A percentile compares a stretch with the other conserved stretches of the same genome.
phyloP scores from a whole-genome alignment of 2,329 filamentous ascomycete species.

The Cephalotrichum gorgonifer region DNA sequence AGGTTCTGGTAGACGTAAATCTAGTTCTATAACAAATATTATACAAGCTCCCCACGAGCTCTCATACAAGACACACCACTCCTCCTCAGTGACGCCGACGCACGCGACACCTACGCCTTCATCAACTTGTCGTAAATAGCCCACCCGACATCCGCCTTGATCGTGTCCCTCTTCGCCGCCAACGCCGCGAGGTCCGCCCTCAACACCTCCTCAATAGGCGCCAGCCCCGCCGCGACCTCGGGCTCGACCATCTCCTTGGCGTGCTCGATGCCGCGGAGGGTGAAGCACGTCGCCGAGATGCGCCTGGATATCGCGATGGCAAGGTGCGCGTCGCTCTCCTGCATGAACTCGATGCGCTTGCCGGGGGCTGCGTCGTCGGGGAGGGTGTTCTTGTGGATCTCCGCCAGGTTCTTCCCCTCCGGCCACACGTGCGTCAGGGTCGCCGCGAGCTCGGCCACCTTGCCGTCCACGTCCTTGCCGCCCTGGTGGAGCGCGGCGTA shows the following conservation, averaged over 20 bases:
- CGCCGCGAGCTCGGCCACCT: constrained; percentile 24
- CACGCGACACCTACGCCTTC: background rate
- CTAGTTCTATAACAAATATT: too few relatives aligned
- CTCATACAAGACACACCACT: too few relatives aligned
- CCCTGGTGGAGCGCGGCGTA: constrained; percentile 22
- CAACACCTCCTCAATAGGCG: constrained; percentile 26
- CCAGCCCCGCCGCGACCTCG: constrained; percentile 24
- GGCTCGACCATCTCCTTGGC: constrained; percentile 30
- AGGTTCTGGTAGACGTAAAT: too few relatives aligned
- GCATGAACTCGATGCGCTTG: constrained; percentile 14
- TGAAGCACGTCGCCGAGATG: constrained; percentile 20
- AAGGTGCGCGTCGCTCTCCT: constrained; percentile 22
- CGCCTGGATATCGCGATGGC: constrained; percentile 20
- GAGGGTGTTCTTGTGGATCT: constrained; percentile 23
- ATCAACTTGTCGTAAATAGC: constrained; percentile 7
- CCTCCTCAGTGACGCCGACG: too few relatives aligned
- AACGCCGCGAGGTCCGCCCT: constrained; percentile 23
- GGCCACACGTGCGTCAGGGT: constrained; percentile 31
- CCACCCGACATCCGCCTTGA: constrained; percentile 7
- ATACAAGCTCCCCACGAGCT: too few relatives aligned
- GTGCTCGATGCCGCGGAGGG: constrained; percentile 32
- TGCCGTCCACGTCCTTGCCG: constrained; percentile 19
- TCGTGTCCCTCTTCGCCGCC: constrained; percentile 10
- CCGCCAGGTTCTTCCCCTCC: constrained; percentile 20
- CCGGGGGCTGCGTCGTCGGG: background rate